A percentile compares a stretch with the other conserved stretches of the same genome.
Evolutionary conservation across 495 filamentous ascomycete species (phyloP).

Genomic region (Pyrenopolyporus hunteri): DNA sequence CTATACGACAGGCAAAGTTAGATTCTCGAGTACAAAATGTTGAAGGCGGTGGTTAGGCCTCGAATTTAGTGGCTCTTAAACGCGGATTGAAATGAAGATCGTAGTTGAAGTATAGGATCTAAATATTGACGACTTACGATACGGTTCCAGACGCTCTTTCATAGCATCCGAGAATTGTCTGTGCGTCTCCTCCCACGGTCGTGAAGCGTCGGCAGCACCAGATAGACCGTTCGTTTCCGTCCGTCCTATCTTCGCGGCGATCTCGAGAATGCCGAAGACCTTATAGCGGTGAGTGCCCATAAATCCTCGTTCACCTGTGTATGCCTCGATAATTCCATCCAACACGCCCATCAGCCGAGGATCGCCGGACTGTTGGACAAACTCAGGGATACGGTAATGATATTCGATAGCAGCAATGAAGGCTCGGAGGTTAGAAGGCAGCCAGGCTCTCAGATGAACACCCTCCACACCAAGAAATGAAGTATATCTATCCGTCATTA

Average conservation of each 20-base stretch:
- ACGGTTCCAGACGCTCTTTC: constrained; percentile 58
- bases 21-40: neutral
- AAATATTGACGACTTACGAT: constrained; percentile 36
- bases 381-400: constrained; percentile 57
- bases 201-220: constrained; percentile 47
- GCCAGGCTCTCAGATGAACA: constrained; percentile 55
- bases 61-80: no score
- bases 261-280: constrained; percentile 60
- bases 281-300: constrained; percentile 62
- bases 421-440: constrained; percentile 57
- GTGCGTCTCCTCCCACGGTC: constrained; percentile 59
- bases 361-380: constrained; percentile 53
- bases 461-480: constrained; percentile 57
- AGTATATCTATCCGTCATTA: constrained; percentile 43
- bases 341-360: constrained; percentile 53
- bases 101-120: neutral
- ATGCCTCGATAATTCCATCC: constrained; percentile 57
- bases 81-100: no score
- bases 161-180: constrained; percentile 58
- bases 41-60: no score
- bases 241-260: constrained; percentile 57
- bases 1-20: constrained; percentile 11
- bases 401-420: constrained; percentile 59
- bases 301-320: constrained; percentile 57
- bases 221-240: constrained; percentile 58